These are phyloP conservation scores for Vitis rotundifolia DNA, from an alignment of 164 flowering plant species.

Conservation along the genomic window DNA sequence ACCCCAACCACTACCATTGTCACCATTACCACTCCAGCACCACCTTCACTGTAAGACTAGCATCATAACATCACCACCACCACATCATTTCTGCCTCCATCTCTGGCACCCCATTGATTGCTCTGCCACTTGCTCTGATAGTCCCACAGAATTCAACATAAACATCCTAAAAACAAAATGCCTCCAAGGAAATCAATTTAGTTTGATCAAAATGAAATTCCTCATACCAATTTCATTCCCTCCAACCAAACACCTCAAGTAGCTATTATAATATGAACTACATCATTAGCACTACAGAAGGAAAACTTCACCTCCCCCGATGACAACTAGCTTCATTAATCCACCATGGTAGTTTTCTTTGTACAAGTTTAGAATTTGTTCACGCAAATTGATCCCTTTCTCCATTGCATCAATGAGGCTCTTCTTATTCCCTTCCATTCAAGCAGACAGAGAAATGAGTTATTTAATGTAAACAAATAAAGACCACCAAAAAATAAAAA, in stretches of 20 bases:
- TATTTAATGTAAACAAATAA: not conserved
- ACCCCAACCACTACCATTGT: not conserved
- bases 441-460: constrained; percentile 5
- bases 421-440: constrained; percentile 76
- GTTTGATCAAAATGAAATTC: not conserved
- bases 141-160: not conserved
- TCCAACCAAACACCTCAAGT: not conserved
- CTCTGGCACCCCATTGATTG: not conserved
- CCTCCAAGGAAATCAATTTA: not conserved
- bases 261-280: not conserved
- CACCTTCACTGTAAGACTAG: not conserved
- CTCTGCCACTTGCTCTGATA: no score
- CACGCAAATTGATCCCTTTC: constrained; percentile 77
- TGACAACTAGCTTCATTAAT: constrained; percentile 87
- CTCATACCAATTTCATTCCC: not conserved
- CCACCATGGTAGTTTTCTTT: constrained; percentile 73
- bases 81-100: not conserved
- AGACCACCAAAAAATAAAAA: not conserved
- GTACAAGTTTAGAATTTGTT: constrained; percentile 67
- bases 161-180: not conserved
- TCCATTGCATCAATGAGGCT: constrained; percentile 91
- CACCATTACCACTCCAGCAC: not conserved
- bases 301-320: constrained; percentile 83
- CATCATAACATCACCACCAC: not conserved
- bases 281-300: constrained; percentile 2